Base-by-base conservation (phyloP, 129 eudicot genomes). In the Ambrosia artemisiifolia region DNA sequence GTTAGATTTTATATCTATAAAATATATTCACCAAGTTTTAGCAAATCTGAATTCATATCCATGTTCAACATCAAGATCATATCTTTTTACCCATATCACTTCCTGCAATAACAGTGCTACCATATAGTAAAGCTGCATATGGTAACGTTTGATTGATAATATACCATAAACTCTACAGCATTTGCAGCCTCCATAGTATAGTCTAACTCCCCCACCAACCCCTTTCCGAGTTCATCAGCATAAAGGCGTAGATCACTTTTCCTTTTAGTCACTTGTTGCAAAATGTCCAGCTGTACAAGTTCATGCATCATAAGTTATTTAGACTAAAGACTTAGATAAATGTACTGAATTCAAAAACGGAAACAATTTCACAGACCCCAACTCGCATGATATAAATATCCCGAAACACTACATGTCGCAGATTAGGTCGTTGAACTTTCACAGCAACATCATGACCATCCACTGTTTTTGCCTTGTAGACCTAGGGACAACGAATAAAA, bases 221-320 rank as follows among this genome's bases (percentile, higher is more conserved):
- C 99, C 86, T 85, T 90, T 59, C 99, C 99, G 17, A 95, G 88
- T 76, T 95, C 99, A 85, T 95, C 99, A 75, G 97, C 99, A 88
- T 95, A 95, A 47, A 86, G 82, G 32, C 90, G 86, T 74, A 85
- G 86, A 75, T 95, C 96, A 78, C 78, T 88, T 88, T 91, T 86
- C 77, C 97, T 95, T 85, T 86, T 95, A 46, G 91, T 85, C 63
- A 83, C 82, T 85, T 79, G 90, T 84, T 79, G 96, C 80, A 91
- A 69, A 42, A 88, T 65, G 40, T 89, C 85, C 78, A 95, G 88
- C 99, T 95, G 80, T 80, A 83, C 76, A 34, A 76, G 75, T 74
- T 78, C 54, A 73, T 33, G 28, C 66, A 64, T 65, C 69, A 64
- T 65, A 62, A 46, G 80, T 75, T 64, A 84, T n/a, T 72, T 56